These are phyloP conservation scores for Corniculantispora saksenae DNA, from an alignment of 2,329 filamentous ascomycete genomes.

Conservation along the genomic window DNA sequence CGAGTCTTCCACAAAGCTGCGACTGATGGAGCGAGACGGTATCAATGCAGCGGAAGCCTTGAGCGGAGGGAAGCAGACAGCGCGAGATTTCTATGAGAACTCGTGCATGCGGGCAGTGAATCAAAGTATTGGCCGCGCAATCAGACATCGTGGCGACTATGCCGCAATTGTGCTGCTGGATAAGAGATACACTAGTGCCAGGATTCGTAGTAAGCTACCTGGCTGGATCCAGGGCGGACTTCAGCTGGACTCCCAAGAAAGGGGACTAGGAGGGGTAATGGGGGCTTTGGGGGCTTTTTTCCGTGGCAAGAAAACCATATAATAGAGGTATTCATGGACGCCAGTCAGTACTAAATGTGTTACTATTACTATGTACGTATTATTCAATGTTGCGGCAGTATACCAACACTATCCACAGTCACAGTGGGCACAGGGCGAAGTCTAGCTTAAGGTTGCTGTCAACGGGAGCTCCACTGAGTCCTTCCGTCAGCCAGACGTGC, in stretches of 20 bases:
- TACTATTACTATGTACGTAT: too few relatives aligned
- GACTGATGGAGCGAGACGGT: slow-evolving; percentile 31
- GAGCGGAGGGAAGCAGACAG: slow-evolving; percentile 52
- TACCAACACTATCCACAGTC: too few relatives aligned
- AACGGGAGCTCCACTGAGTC: neutral
- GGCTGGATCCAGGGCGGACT: slow-evolving; percentile 83
- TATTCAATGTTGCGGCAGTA: too few relatives aligned
- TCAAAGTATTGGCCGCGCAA: slow-evolving; percentile 91
- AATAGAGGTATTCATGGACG: neutral
- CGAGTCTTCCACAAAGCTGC: slow-evolving; percentile 56
- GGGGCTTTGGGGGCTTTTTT: slow-evolving; percentile 60
- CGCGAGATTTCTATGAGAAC: slow-evolving; percentile 87
- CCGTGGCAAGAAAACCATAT: slow-evolving; percentile 44
- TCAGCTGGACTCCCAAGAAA: slow-evolving; percentile 48
- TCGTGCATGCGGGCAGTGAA: slow-evolving; percentile 96
- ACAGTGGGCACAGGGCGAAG: too few relatives aligned
- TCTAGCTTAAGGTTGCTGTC: too few relatives aligned
- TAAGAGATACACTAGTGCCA: slow-evolving; percentile 70
- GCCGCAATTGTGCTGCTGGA: slow-evolving; percentile 88
- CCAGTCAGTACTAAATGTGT: neutral
- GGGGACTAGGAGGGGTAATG: slow-evolving; percentile 60
- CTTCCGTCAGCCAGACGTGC: neutral
- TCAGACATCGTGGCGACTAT: slow-evolving; percentile 85
- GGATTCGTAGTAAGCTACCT: slow-evolving; percentile 79
- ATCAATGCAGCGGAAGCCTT: slow-evolving; percentile 30